phyloP scores from a whole-genome alignment of 345 rosid species.

The Rhodamnia rubescens region DNA sequence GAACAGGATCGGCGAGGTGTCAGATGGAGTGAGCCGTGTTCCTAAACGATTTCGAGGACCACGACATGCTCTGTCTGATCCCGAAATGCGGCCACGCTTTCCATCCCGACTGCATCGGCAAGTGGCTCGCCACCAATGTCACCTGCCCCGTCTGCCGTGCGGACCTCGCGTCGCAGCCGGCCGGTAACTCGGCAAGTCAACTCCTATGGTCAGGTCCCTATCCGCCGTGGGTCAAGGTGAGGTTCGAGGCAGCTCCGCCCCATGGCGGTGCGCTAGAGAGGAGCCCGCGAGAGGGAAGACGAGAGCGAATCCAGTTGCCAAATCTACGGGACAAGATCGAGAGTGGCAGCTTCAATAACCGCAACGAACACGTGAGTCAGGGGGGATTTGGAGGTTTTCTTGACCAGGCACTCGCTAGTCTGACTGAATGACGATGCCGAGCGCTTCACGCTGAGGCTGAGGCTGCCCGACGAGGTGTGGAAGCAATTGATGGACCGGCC shows the following conservation, averaged over 20 bases:
- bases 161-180: conserved; percentile 19
- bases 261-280: too few relatives aligned
- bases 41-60: too few relatives aligned
- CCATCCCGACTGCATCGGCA: conserved; percentile 79
- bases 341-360: not conserved
- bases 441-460: not conserved
- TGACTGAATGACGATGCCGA: not conserved
- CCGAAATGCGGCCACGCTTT: conserved; percentile 5
- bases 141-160: conserved; percentile 93
- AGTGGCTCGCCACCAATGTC: conserved; percentile 64
- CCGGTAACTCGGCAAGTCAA: not conserved
- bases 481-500: conserved; percentile 50
- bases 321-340: too few relatives aligned
- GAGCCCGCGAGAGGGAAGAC: too few relatives aligned
- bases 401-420: not conserved
- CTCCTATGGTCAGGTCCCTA: not conserved
- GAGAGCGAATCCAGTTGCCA: too few relatives aligned
- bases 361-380: too few relatives aligned
- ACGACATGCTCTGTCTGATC: too few relatives aligned
- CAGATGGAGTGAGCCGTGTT: too few relatives aligned
- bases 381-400: too few relatives aligned
- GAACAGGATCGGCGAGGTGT: too few relatives aligned
- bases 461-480: not conserved
- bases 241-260: conserved; percentile 9
- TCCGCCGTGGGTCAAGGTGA: not conserved